Evolutionary conservation across 108 stramenopile genomes (phyloP).

Genomic region (Conticribra guillardii): DNA sequence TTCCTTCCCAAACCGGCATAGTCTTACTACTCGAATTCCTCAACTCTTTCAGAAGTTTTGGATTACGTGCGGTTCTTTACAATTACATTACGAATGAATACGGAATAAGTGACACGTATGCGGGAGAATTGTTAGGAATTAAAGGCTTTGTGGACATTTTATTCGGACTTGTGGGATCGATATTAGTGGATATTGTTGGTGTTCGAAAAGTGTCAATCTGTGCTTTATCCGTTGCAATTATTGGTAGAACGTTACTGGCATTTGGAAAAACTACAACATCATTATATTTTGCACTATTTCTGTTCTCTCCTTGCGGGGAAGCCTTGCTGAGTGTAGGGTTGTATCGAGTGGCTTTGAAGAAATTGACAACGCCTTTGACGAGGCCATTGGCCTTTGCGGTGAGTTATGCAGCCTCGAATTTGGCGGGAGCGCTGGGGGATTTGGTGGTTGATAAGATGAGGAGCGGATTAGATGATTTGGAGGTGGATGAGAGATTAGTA

Average conservation of each 20-base stretch:
- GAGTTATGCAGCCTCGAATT: slow-evolving; percentile 40
- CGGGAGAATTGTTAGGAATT: slow-evolving; percentile 33
- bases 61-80: slow-evolving; percentile 39
- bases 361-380: slow-evolving; percentile 46
- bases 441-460: slow-evolving; percentile 37
- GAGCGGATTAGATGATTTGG: slow-evolving; percentile 4
- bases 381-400: slow-evolving; percentile 41
- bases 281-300: slow-evolving; percentile 26
- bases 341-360: slow-evolving; percentile 49
- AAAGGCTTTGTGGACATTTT: slow-evolving; percentile 42
- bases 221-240: slow-evolving; percentile 32
- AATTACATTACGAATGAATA: slow-evolving; percentile 50
- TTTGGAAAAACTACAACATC: slow-evolving; percentile 23
- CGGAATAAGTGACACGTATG: slow-evolving; percentile 18
- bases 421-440: slow-evolving; percentile 42
- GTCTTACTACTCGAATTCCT: slow-evolving; percentile 32
- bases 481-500: background rate
- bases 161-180: slow-evolving; percentile 25
- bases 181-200: slow-evolving; percentile 44
- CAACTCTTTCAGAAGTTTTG: slow-evolving; percentile 50
- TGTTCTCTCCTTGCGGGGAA: slow-evolving; percentile 48
- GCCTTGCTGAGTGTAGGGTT: slow-evolving; percentile 36
- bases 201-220: slow-evolving; percentile 23
- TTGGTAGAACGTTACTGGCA: slow-evolving; percentile 38
- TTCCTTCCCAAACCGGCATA: slow-evolving; percentile 13